phyloP scores from a whole-genome alignment of 495 filamentous ascomycete genomes.

The Aspergillus cavernicola region DNA sequence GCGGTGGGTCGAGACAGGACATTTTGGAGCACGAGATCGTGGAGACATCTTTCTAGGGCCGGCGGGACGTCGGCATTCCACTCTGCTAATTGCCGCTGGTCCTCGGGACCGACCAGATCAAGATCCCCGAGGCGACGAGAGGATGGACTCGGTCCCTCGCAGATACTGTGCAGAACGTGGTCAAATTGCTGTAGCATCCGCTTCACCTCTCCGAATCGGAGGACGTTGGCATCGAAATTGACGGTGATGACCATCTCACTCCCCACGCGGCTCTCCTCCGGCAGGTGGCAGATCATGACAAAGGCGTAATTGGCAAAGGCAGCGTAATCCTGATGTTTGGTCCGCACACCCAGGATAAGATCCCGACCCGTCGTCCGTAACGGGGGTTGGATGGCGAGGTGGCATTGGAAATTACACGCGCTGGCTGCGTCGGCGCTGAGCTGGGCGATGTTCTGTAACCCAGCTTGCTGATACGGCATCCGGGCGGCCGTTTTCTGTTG shows the following conservation, averaged over 20 bases:
- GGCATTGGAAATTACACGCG: constrained; percentile 50
- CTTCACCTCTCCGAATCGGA: background rate
- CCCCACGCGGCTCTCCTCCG: no score
- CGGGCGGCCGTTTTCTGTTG: constrained; percentile 27
- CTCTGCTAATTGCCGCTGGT: constrained; percentile 15
- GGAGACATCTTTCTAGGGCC: constrained; percentile 23
- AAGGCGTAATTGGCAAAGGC: background rate
- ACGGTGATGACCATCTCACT: background rate
- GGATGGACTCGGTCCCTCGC: background rate
- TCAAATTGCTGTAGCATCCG: constrained; percentile 22
- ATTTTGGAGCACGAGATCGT: constrained; percentile 26
- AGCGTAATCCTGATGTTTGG: background rate
- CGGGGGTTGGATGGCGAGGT: constrained; percentile 43
- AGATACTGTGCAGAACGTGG: constrained; percentile 15
- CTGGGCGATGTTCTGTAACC: constrained; percentile 48
- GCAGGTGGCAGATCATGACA: background rate
- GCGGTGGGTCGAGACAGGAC: constrained; percentile 14
- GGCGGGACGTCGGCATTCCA: constrained; percentile 20
- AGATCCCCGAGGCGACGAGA: constrained; percentile 8
- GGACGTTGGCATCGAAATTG: background rate
- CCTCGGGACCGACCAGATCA: constrained; percentile 14
- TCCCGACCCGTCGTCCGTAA: no score
- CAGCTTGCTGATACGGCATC: constrained; percentile 39
- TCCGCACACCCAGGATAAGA: background rate
- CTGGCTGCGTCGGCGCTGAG: constrained; percentile 45